Evolutionary conservation across 1,284 basidiomycete genomes (phyloP), one percentile per base, ranked within the genome.

Genomic region (Leccinum subrobustum): DNA sequence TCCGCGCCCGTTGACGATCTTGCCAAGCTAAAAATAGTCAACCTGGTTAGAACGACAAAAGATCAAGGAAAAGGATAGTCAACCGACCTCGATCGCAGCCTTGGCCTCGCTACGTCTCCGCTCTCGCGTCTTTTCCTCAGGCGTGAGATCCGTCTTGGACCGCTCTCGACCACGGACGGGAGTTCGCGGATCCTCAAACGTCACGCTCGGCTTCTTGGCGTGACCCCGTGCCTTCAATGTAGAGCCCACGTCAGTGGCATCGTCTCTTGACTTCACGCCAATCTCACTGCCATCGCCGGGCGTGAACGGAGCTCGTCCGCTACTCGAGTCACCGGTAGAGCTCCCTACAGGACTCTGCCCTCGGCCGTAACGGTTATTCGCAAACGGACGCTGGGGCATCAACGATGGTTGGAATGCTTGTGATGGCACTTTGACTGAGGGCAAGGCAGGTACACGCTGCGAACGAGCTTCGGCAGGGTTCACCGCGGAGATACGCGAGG

Each of bases 321-420:
- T 89, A 63, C 88, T 91, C 60, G 89, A 91, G 67, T 88, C 89
- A 8, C 90, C 89, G 8, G 87, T 90, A 18, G 89, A 92, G 69
- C 89, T 91, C 11, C 73, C 74, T 2, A 87, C 86, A 16, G 89
- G 90, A 67, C 88, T 90, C 62, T 87, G 81, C 7, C 83, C 79
- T 20, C 77, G 73, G 18, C 72, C 12, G 20, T 69, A 63, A 37
- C 69, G 68, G 9, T 58, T 70, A 39, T 66, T 67, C 18, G 80
- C 82, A 68, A 88, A 88, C 5, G 88, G 87, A 62, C 25, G 74
- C 66, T 52, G 76, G n/a, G 71, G 71, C 62, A 66, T 63, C 12
- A 54, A 47, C 3, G 70, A 57, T 23, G 64, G 63, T 52, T 67
- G 61, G 29, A 56, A 62, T 5, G 54, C 37, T 5, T 47, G 58